A percentile compares a stretch with the other conserved stretches of the same genome.
Conservation (phyloP, 441 rosid genomes). For the Brassica balearica region DNA sequence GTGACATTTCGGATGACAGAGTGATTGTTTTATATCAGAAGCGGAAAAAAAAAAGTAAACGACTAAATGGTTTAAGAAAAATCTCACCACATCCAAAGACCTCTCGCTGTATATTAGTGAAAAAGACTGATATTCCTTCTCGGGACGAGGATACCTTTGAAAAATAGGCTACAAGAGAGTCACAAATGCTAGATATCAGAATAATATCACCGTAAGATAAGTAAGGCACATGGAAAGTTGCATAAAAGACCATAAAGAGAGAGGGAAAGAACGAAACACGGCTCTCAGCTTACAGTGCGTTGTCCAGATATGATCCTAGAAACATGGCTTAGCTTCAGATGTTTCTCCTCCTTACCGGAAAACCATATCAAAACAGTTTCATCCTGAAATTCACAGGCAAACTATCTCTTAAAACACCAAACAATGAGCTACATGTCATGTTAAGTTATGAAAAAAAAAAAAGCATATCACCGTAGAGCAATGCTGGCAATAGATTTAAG, state of each 20-base stretch:
- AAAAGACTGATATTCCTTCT: slow-evolving; percentile 96
- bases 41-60: background rate
- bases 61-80: slow-evolving; percentile 1
- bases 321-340: slow-evolving; percentile 88
- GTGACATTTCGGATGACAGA: slow-evolving; percentile 15
- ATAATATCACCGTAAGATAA: background rate
- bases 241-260: slow-evolving; percentile 8
- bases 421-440: slow-evolving; percentile 5
- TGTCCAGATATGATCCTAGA: slow-evolving; percentile 95
- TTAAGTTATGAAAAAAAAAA: background rate
- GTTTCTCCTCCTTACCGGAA: slow-evolving; percentile 94
- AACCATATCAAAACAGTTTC: slow-evolving; percentile 96
- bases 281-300: slow-evolving; percentile 71
- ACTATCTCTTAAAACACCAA: slow-evolving; percentile 25
- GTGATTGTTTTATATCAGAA: slow-evolving; percentile 26
- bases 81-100: slow-evolving; percentile 87
- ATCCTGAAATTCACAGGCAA: slow-evolving; percentile 66
- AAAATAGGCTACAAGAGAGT: slow-evolving; percentile 78
- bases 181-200: slow-evolving; percentile 25
- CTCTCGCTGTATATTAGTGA: slow-evolving; percentile 88
- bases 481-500: background rate
- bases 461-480: background rate
- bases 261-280: slow-evolving; percentile 7
- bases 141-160: slow-evolving; percentile 96
- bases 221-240: slow-evolving; percentile 9